A percentile compares a stretch with the other conserved stretches of the same genome.
These are phyloP conservation scores for Geranium brycei DNA, from an alignment of 345 rosid species.

Conservation along the genomic window DNA sequence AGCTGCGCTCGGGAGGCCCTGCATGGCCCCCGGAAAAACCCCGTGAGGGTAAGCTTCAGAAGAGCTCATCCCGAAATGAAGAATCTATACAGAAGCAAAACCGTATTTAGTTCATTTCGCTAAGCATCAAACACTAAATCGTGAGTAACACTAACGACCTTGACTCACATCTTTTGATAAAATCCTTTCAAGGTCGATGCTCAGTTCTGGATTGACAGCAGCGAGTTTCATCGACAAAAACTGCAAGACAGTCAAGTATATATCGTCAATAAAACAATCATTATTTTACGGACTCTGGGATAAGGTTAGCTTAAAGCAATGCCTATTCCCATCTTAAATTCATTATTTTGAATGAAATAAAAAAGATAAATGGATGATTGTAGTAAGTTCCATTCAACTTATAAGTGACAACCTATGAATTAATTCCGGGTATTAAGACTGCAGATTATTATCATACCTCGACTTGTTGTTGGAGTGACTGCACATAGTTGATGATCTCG, in stretches of 20 bases:
- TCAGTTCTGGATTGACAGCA: conserved; percentile 73
- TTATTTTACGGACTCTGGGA: background rate
- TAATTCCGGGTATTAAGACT: background rate
- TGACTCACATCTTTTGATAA: conserved; percentile 72
- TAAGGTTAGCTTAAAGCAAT: background rate
- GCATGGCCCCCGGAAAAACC: conserved; percentile 35
- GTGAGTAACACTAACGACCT: conserved; percentile 3
- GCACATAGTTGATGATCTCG: conserved; percentile 96
- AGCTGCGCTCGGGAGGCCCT: conserved; percentile 32
- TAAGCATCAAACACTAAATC: background rate
- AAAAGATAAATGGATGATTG: no score
- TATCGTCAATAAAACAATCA: background rate
- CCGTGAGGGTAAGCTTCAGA: conserved; percentile 28
- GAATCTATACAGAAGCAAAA: conserved; percentile 24
- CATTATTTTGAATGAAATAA: no score
- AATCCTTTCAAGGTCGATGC: conserved; percentile 56
- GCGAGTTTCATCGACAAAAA: conserved; percentile 97
- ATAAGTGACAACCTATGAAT: background rate
- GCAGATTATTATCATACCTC: conserved; percentile 45
- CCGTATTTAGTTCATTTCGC: background rate
- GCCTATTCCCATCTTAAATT: no score
- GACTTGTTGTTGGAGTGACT: conserved; percentile 87
- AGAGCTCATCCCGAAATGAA: conserved; percentile 35
- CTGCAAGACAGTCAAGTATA: conserved; percentile 26
- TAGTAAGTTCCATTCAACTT: background rate